These are phyloP conservation scores for Phytopythium kandeliae DNA, from an alignment of 352 stramenopile species.

Conservation along the genomic window DNA sequence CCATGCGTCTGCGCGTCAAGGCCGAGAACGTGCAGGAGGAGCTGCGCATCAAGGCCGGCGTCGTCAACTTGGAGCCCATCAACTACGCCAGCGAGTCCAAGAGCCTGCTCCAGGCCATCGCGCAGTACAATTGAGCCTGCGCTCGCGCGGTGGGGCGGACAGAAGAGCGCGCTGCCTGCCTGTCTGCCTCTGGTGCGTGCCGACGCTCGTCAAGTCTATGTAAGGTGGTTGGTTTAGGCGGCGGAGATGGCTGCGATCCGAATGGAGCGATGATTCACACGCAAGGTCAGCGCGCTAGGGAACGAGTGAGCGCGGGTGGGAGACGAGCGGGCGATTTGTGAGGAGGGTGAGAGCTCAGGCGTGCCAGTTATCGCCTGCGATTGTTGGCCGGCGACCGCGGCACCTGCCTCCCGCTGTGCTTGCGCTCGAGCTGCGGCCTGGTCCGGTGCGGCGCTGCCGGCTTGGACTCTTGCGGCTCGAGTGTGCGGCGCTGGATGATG, in stretches of 20 bases:
- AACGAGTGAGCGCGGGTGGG: too few relatives aligned
- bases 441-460: not conserved
- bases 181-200: not conserved
- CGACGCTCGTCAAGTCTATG: not conserved
- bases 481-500: conserved; percentile 51
- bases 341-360: not conserved
- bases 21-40: conserved; percentile 96
- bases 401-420: not conserved
- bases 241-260: not conserved
- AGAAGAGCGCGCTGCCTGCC: not conserved
- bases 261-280: not conserved
- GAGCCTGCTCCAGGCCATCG: conserved; percentile 91
- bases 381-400: conserved; percentile 2
- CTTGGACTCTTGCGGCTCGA: conserved; percentile 17
- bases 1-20: conserved; percentile 90
- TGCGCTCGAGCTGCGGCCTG: not conserved
- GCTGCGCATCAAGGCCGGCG: conserved; percentile 89
- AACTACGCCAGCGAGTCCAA: conserved; percentile 92
- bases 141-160: not conserved
- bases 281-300: too few relatives aligned
- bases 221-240: conserved; percentile 2
- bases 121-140: conserved; percentile 61
- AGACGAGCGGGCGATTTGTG: not conserved
- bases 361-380: not conserved
- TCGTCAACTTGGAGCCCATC: conserved; percentile 89